A percentile compares a stretch with the other conserved stretches of the same genome.
phyloP scores from a whole-genome alignment of 2,329 filamentous ascomycete species.

The Cercospora canescens region DNA sequence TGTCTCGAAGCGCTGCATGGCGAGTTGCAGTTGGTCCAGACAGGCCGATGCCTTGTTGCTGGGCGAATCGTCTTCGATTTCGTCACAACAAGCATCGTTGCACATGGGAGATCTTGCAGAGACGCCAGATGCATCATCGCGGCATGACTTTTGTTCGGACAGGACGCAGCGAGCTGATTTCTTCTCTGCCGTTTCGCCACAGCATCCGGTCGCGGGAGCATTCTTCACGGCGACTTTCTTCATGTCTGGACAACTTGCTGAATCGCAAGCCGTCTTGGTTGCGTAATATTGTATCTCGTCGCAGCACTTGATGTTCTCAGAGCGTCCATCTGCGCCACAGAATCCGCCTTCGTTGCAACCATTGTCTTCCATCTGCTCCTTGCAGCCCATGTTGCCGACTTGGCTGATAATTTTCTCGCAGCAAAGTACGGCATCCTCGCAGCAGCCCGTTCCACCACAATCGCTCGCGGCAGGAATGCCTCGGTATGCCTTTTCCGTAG shows the following conservation, averaged over 20 bases:
- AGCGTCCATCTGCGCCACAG: not conserved
- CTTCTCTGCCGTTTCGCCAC: not conserved
- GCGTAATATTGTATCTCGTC: not conserved
- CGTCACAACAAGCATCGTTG: not conserved
- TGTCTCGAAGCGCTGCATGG: not conserved
- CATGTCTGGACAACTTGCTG: not conserved
- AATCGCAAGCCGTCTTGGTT: not conserved
- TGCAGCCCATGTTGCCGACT: too few species aligned
- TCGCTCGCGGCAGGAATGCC: not conserved
- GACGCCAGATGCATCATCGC: not conserved
- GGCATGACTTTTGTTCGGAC: not conserved
- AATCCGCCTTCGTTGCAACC: not conserved
- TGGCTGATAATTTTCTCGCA: not conserved
- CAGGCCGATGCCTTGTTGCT: not conserved
- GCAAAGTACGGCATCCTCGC: not conserved
- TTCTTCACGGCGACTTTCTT: not conserved
- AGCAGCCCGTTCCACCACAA: not conserved
- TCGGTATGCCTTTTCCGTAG: not conserved
- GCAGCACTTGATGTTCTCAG: not conserved
- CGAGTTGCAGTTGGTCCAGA: not conserved
- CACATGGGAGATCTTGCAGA: not conserved
- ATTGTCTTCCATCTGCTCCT: not conserved
- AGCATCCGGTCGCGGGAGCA: not conserved
- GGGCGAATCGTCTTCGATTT: not conserved
- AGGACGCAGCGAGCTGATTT: too few species aligned